Evolutionary conservation across 345 rosid genomes (phyloP).

Genomic region (Eucalyptus sp.): DNA sequence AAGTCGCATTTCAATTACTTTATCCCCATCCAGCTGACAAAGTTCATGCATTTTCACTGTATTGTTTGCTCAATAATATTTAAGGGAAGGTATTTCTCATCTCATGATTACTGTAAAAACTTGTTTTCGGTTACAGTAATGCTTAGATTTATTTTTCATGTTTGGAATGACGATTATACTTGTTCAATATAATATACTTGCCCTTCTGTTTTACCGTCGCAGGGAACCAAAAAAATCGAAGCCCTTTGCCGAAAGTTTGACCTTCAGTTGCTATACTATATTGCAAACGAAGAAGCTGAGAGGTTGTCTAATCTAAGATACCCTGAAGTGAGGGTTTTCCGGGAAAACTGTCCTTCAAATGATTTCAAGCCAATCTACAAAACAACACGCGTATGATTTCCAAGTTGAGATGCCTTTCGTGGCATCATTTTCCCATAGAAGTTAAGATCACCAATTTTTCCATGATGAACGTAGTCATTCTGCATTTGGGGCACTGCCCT

Average conservation of each 20-base stretch:
- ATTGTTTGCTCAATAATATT: too few relatives aligned
- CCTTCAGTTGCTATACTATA: not conserved
- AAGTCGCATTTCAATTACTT: too few relatives aligned
- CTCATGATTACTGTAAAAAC: too few relatives aligned
- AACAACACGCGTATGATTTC: not conserved
- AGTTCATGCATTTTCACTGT: too few relatives aligned
- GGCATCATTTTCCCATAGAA: not conserved
- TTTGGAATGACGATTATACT: too few relatives aligned
- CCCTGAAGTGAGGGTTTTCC: not conserved
- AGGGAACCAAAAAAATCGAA: not conserved
- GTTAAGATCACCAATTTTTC: not conserved
- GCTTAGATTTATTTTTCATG: too few relatives aligned
- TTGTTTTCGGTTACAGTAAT: not conserved
- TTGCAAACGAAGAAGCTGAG: not conserved
- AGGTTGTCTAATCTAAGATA: not conserved
- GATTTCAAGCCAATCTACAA: conserved; percentile 1
- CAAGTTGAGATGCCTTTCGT: not conserved
- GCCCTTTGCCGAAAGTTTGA: not conserved
- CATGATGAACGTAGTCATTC: not conserved
- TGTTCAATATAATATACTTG: not conserved
- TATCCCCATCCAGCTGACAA: not conserved
- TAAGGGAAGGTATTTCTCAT: too few relatives aligned
- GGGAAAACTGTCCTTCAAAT: not conserved
- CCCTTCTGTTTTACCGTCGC: not conserved
- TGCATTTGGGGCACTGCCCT: not conserved